Conservation (phyloP, 371 early-diverging fungal species). For the Batkoa obscura region DNA sequence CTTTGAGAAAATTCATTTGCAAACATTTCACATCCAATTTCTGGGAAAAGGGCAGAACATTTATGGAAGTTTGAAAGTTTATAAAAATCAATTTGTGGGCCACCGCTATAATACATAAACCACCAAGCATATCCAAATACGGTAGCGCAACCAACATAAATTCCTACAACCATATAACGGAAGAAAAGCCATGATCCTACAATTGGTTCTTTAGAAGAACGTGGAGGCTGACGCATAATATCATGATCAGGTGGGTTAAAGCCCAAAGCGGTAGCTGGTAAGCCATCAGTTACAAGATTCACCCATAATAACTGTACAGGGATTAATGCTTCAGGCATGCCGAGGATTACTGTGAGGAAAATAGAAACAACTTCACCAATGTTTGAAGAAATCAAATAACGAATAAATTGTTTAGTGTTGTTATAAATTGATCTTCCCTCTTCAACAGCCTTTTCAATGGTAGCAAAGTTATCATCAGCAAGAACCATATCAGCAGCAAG, state of each 20-base stretch:
- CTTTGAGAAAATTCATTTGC: conserved; percentile 50
- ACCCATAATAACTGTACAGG: conserved; percentile 97
- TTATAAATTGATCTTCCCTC: conserved; percentile 93
- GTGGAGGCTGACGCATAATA: conserved; percentile 84
- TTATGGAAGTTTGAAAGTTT: conserved; percentile 83
- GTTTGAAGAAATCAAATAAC: conserved; percentile 73
- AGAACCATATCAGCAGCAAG: conserved; percentile 94
- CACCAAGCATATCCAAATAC: conserved; percentile 96
- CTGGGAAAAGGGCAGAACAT: conserved; percentile 65
- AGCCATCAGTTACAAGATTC: conserved; percentile 93
- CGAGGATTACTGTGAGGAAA: conserved; percentile 77
- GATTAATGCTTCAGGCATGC: conserved; percentile 90
- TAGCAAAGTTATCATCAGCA: conserved; percentile 93
- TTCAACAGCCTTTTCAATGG: conserved; percentile 87
- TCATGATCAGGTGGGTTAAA: conserved; percentile 91
- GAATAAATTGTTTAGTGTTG: conserved; percentile 95
- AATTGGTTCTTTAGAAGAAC: conserved; percentile 65
- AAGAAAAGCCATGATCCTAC: conserved; percentile 86
- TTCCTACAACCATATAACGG: conserved; percentile 81
- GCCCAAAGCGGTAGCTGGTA: conserved; percentile 93
- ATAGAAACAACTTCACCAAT: conserved; percentile 81
- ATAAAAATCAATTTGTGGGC: conserved; percentile 71
- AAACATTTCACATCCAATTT: conserved; percentile 83
- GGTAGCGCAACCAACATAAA: conserved; percentile 84
- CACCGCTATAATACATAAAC: conserved; percentile 71